Evolutionary conservation across 192 early-diverging fungal species (phyloP), one percentile per base, ranked within the genome.

Genomic region (Funneliformis geosporum): DNA sequence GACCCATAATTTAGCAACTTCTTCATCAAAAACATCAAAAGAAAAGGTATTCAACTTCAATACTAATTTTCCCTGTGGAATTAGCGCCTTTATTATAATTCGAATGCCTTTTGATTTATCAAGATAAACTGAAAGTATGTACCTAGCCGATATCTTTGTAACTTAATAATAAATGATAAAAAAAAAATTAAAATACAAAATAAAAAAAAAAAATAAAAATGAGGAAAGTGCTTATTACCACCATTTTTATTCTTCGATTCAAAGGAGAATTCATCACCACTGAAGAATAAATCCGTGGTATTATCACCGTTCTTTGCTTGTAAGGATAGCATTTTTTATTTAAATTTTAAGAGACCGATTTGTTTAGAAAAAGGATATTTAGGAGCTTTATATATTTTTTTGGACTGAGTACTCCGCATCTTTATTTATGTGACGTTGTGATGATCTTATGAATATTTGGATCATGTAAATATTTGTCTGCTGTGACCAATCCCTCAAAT

Each of bases 1-100:
- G 23, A 43, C n/a, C 75, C 75, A 76, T 25, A 16, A 11, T 64
- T 39, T 33, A 23, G 60, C 75, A n/a, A 11, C n/a, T 18, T 76
- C 75, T 12, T 33, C 46, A 40, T 61, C 39, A 8, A 65, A 16
- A 1, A 21, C 46, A 5, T 64, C 75, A 64, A 76, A 61, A 39
- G 21, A 23, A 62, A 76, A 64, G 16, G 59, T 38, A 28, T 18
- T 64, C 10, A 50, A 50, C 14, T 28, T n/a, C 55, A 73, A 50
- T 65, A 6, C 21, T 55, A 55, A 6, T 21, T 55, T 55, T 55
- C 50, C 50, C 4, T 55, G 50, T 6, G 50, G 50, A 21, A n/a
- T 7, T 55, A 55, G 21, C 21, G 50, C 50, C 18, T 55, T 55
- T 18, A 55, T 18, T 55, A 55, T 55, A 5, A 55, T 55, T 55